phyloP scores from a whole-genome alignment of 1,284 basidiomycete genomes.

The Ganoderma leucocontextum region DNA sequence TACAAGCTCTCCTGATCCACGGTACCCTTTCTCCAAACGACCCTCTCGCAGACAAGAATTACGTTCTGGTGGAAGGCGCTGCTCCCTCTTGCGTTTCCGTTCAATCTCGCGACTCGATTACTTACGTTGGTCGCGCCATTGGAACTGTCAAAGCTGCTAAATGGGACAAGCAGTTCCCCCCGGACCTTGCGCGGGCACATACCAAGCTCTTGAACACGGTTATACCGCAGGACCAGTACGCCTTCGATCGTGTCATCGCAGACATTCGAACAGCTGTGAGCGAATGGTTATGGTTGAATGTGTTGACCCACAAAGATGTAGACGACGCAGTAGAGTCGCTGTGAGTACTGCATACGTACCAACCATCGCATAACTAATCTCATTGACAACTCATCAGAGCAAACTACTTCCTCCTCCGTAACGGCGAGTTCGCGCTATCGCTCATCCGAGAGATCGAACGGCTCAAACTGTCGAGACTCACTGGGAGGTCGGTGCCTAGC shows the following conservation, averaged over 20 bases:
- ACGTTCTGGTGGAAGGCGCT: conserved; percentile 64
- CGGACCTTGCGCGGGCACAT: conserved; percentile 68
- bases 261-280: conserved; percentile 78
- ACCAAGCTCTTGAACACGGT: conserved; percentile 70
- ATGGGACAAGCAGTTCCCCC: conserved; percentile 80
- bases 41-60: conserved; percentile 64
- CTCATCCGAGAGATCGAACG: conserved; percentile 85
- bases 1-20: conserved; percentile 81
- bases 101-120: conserved; percentile 80
- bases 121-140: conserved; percentile 88
- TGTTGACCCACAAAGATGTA: conserved; percentile 85
- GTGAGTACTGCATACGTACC: conserved; percentile 49
- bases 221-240: conserved; percentile 76
- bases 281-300: conserved; percentile 93
- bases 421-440: conserved; percentile 86
- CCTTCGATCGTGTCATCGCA: conserved; percentile 77
- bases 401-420: conserved; percentile 87
- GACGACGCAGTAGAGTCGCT: conserved; percentile 78
- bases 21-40: conserved; percentile 70
- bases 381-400: conserved; percentile 53
- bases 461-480: conserved; percentile 78
- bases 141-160: conserved; percentile 84
- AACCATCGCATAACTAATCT: neutral
- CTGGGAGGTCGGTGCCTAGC: conserved; percentile 65
- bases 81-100: conserved; percentile 78